Evolutionary conservation across 2,329 filamentous ascomycete genomes (phyloP).

Genomic region (Teratosphaeria zuluensis): DNA sequence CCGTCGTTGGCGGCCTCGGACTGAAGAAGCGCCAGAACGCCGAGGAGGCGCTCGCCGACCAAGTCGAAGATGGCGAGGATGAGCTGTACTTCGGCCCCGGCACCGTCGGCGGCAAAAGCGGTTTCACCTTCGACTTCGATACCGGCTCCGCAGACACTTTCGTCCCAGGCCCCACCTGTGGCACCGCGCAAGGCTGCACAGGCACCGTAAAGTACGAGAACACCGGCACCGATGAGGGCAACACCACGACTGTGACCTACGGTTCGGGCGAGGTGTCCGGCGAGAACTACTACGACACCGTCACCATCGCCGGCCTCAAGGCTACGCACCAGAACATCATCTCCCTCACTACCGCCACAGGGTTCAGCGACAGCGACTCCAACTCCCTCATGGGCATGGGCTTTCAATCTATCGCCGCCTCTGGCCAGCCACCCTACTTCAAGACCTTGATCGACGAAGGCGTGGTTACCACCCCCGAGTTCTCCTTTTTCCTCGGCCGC

Average conservation of each 20-base stretch:
- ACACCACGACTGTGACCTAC: constrained; percentile 17
- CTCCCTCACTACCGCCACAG: constrained; percentile 16
- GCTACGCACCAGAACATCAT: constrained; percentile 12
- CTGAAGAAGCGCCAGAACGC: not conserved
- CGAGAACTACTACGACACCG: constrained; percentile 18
- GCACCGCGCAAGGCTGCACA: constrained; percentile 11
- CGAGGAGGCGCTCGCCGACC: not conserved
- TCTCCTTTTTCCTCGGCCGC: constrained; percentile 22
- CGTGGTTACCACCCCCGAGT: constrained; percentile 16
- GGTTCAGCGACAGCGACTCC: constrained; percentile 14
- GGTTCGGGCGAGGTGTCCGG: constrained; percentile 15
- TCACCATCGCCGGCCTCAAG: constrained; percentile 15
- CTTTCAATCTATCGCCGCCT: constrained; percentile 13
- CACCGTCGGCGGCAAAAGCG: not conserved
- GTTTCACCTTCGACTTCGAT: constrained; percentile 17
- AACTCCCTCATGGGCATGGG: constrained; percentile 17
- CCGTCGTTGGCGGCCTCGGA: not conserved
- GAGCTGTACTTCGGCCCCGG: constrained; percentile 3
- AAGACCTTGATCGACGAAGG: constrained; percentile 17
- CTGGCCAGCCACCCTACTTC: constrained; percentile 14
- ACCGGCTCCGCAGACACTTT: constrained; percentile 16
- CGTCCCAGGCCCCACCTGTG: constrained; percentile 15
- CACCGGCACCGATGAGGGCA: constrained; percentile 10
- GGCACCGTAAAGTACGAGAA: constrained; percentile 14
- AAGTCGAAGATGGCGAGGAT: constrained; percentile 2